A percentile compares a stretch with the other conserved stretches of the same genome.
These are phyloP conservation scores for Geotrichum phurueaensis DNA, from an alignment of 1,139 yeast species.

Conservation along the genomic window DNA sequence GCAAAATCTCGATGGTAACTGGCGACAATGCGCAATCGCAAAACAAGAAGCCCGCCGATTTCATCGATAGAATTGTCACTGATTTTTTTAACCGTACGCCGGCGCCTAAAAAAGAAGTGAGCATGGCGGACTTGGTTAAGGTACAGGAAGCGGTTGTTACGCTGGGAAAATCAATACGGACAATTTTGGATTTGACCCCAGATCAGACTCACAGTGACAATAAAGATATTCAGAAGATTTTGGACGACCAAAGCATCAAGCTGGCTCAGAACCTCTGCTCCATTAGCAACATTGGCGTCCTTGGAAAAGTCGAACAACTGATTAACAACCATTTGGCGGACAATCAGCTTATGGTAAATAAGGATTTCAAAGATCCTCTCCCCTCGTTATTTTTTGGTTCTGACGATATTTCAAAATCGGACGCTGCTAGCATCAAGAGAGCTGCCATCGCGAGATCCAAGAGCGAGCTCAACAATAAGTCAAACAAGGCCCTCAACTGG, in stretches of 20 bases:
- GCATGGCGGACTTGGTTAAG: constrained; percentile 3
- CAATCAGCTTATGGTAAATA: not conserved
- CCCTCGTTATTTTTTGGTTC: not conserved
- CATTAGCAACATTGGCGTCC: constrained; percentile 5
- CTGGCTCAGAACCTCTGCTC: constrained; percentile 12
- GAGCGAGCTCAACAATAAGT: constrained; percentile 1
- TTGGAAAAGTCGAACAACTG: constrained; percentile 5
- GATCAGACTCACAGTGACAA: constrained; percentile 6
- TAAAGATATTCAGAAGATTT: not conserved
- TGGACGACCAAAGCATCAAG: constrained; percentile 9
- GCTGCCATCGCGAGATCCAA: not conserved
- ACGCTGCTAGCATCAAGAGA: not conserved
- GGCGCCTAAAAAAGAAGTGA: not conserved
- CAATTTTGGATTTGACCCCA: constrained; percentile 12
- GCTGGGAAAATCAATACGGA: constrained; percentile 10
- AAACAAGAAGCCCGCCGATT: not conserved
- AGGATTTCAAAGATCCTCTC: not conserved
- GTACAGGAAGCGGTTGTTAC: constrained; percentile 10
- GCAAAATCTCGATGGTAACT: not conserved
- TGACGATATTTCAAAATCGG: not conserved
- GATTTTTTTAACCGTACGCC: not conserved
- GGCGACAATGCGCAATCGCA: not conserved
- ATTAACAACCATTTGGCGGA: not conserved
- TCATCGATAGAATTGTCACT: not conserved
- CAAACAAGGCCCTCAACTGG: constrained; percentile 21